Conservation (phyloP, 306 rosid genomes). For the Cucumis hystrix region DNA sequence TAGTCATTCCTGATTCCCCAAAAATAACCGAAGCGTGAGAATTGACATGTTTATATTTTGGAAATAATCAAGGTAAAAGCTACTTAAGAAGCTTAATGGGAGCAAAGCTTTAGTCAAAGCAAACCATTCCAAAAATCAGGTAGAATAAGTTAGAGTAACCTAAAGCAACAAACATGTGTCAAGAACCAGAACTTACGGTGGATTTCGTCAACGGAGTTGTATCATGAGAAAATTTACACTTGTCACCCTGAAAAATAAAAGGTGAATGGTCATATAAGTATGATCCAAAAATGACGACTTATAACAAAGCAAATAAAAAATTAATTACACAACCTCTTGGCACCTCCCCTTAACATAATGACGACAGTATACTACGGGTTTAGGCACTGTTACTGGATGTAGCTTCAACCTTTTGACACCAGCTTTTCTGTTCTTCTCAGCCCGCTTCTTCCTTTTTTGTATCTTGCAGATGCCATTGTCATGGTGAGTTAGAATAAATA, state of each 20-base stretch:
- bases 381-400: conserved; percentile 34
- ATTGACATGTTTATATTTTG: background rate
- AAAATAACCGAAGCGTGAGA: background rate
- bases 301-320: background rate
- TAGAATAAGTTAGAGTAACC: background rate
- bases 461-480: conserved; percentile 23
- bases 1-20: background rate
- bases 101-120: background rate
- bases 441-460: conserved; percentile 39
- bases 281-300: background rate
- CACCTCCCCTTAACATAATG: conserved; percentile 68
- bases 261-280: background rate
- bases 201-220: conserved; percentile 59
- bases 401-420: conserved; percentile 68
- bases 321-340: conserved; percentile 40
- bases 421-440: conserved; percentile 51
- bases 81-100: background rate
- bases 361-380: conserved; percentile 42
- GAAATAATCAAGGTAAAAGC: background rate
- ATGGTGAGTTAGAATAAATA: conserved; percentile 1
- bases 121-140: background rate
- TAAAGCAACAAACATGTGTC: background rate
- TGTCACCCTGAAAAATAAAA: conserved; percentile 54
- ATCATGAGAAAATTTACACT: conserved; percentile 82
- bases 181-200: conserved; percentile 26